Evolutionary conservation across 169 alveolate genomes (phyloP).

Genomic region (Perkinsus olseni): DNA sequence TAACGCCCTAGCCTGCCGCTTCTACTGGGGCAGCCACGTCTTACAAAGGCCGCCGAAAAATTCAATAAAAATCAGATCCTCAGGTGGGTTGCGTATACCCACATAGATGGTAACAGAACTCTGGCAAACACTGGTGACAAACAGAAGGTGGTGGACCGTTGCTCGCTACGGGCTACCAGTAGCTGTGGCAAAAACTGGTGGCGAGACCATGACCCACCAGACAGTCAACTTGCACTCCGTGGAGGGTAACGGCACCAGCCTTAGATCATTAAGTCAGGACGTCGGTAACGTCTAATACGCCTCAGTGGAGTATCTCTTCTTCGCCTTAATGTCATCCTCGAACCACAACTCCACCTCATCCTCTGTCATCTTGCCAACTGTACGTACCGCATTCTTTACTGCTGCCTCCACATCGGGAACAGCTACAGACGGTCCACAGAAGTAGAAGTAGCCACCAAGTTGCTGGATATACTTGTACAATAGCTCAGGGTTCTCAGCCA

Average conservation of each 20-base stretch:
- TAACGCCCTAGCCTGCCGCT: too few species aligned
- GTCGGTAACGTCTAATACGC: background rate
- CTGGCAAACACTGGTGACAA: background rate
- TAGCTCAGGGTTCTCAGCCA: slow-evolving; percentile 23
- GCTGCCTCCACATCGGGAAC: slow-evolving; percentile 16
- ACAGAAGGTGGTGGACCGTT: background rate
- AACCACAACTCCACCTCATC: background rate
- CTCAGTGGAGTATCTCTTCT: background rate
- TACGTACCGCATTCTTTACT: background rate
- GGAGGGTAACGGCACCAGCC: too few species aligned
- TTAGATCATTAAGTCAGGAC: too few species aligned
- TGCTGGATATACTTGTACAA: slow-evolving; percentile 17
- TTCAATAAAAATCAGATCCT: background rate
- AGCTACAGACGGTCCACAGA: slow-evolving; percentile 31
- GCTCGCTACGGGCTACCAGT: too few species aligned
- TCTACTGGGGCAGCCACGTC: too few species aligned
- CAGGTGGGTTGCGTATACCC: background rate
- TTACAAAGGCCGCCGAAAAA: too few species aligned
- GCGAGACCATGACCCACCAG: too few species aligned
- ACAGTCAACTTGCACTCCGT: too few species aligned
- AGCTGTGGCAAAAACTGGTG: too few species aligned
- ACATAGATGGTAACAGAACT: background rate
- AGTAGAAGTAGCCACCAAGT: slow-evolving; percentile 31
- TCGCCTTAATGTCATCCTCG: background rate
- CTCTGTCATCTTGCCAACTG: background rate